These are phyloP conservation scores for Pleurotus salmoneostramineus DNA, from an alignment of 768 basidiomycete species.

Conservation along the genomic window DNA sequence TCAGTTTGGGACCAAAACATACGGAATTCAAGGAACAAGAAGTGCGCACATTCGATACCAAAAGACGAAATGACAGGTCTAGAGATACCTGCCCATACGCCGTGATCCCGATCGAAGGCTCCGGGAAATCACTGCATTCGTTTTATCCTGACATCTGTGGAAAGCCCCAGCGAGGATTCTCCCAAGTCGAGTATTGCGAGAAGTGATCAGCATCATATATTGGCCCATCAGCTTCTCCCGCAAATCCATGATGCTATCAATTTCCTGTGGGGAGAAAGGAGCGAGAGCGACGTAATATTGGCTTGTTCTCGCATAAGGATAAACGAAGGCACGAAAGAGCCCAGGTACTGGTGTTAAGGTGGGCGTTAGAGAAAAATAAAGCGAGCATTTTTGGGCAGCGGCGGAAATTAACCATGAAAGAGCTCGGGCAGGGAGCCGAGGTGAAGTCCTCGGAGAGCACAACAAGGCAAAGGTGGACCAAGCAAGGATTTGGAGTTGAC, in stretches of 20 bases:
- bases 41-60: not conserved
- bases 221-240: constrained; percentile 6
- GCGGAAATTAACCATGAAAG: no score
- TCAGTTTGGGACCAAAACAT: constrained; percentile 5
- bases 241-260: constrained; percentile 9
- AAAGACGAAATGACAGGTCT: not conserved
- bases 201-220: not conserved
- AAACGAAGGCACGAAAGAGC: not conserved
- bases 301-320: not conserved
- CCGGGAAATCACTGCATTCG: not conserved
- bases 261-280: not conserved
- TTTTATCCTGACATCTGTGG: constrained; percentile 8
- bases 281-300: not conserved
- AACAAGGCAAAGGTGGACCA: no score
- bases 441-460: no score
- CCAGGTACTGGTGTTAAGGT: not conserved
- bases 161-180: not conserved
- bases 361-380: not conserved
- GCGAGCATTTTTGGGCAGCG: no score
- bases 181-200: not conserved
- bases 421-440: no score
- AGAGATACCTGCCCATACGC: not conserved
- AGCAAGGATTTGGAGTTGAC: no score
- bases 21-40: no score
- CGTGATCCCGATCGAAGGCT: constrained; percentile 6